Conservation (phyloP, 1,284 basidiomycete genomes). For the Athelia sp. region DNA sequence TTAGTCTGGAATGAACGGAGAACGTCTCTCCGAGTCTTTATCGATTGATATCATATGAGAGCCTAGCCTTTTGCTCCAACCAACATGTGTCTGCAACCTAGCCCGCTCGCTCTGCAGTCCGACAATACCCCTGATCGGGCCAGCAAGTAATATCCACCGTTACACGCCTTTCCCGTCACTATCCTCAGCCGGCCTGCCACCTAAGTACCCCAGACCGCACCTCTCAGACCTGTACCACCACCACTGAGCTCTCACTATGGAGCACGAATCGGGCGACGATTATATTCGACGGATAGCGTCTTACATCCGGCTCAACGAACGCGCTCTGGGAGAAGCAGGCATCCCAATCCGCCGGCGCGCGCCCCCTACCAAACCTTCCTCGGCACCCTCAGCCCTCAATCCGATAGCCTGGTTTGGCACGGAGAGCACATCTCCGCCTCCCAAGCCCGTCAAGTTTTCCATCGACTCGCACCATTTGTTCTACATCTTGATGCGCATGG, state of each 20-base stretch:
- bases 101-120: no score
- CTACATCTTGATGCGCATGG: conserved; percentile 84
- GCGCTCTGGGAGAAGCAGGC: conserved; percentile 59
- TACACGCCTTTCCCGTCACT: no score
- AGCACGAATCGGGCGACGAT: conserved; percentile 64
- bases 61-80: no score
- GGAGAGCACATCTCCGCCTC: conserved; percentile 26
- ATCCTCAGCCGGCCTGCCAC: no score
- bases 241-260: conserved; percentile 32
- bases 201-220: no score
- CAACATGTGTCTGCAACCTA: no score
- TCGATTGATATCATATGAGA: no score
- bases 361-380: conserved; percentile 26
- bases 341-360: conserved; percentile 42
- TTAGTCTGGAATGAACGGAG: no score
- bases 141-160: no score
- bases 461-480: conserved; percentile 83
- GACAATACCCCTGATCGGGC: no score
- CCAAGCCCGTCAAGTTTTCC: conserved; percentile 58
- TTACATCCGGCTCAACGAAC: conserved; percentile 69
- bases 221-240: no score
- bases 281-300: conserved; percentile 64
- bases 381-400: conserved; percentile 40
- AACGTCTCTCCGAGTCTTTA: no score
- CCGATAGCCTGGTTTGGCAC: conserved; percentile 60